Evolutionary conservation across 306 rosid genomes (phyloP).

Genomic region (Malus sylvestris): DNA sequence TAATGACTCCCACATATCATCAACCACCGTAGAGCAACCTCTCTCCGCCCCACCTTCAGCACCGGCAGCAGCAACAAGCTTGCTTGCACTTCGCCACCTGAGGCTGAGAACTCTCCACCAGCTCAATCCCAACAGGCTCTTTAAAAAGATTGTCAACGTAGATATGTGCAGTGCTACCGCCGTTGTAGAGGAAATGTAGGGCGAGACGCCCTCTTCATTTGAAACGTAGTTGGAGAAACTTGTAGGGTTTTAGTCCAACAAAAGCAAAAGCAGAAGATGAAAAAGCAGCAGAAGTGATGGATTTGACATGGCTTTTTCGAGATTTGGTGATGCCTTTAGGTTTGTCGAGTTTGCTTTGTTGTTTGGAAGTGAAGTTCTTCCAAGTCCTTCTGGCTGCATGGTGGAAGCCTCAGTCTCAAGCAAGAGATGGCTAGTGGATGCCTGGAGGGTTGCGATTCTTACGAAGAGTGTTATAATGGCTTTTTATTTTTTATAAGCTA

Average conservation of each 20-base stretch:
- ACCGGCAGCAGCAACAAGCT: neutral
- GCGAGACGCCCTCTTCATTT: slow-evolving; percentile 10
- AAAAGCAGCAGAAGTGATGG: neutral
- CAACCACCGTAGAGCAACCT: slow-evolving; percentile 6
- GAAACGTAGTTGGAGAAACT: slow-evolving; percentile 14
- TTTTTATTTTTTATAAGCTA: too few relatives aligned
- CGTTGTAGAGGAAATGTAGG: neutral
- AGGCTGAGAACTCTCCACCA: slow-evolving; percentile 19
- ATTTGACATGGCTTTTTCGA: slow-evolving; percentile 19
- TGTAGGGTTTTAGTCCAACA: neutral
- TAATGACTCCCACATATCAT: slow-evolving; percentile 61
- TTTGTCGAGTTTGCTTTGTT: slow-evolving; percentile 39
- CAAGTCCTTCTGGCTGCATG: slow-evolving; percentile 41
- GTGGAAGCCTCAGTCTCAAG: slow-evolving; percentile 42
- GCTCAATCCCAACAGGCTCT: slow-evolving; percentile 27
- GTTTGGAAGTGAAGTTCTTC: slow-evolving; percentile 52
- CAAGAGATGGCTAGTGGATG: slow-evolving; percentile 12
- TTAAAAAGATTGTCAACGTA: slow-evolving; percentile 57
- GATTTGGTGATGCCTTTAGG: slow-evolving; percentile 45
- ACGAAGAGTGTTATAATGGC: too few relatives aligned
- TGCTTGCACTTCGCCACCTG: neutral
- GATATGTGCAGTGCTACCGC: slow-evolving; percentile 22
- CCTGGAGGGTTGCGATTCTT: too few relatives aligned
- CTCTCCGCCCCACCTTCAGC: neutral
- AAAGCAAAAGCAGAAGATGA: neutral